Conservation (phyloP, 2,329 filamentous ascomycete genomes). For the Grosmannia serpens region DNA sequence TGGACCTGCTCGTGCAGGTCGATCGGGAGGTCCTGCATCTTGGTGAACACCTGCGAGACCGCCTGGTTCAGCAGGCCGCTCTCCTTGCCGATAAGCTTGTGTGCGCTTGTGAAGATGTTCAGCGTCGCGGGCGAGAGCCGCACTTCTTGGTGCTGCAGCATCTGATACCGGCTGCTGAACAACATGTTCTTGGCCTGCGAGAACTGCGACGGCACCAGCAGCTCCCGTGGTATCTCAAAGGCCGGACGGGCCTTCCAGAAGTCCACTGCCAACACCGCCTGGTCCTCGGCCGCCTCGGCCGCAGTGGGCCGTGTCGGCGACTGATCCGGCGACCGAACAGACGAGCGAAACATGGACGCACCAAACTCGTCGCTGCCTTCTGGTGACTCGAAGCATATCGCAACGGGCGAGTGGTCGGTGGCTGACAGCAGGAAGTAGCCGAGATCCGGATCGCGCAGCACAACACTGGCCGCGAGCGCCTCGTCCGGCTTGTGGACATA, state of each 20-base stretch:
- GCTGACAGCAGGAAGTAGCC: slow-evolving; percentile 52
- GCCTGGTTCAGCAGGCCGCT: slow-evolving; percentile 57
- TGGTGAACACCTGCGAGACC: slow-evolving; percentile 61
- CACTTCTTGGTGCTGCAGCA: slow-evolving; percentile 52
- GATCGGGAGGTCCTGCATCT: slow-evolving; percentile 54
- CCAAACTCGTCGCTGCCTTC: slow-evolving; percentile 31
- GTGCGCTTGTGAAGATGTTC: slow-evolving; percentile 59
- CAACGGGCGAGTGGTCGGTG: slow-evolving; percentile 45
- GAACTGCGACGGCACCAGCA: slow-evolving; percentile 21
- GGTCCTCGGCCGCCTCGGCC: slow-evolving; percentile 21
- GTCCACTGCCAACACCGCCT: slow-evolving; percentile 35
- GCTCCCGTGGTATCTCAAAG: slow-evolving; percentile 13
- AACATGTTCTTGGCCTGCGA: slow-evolving; percentile 34
- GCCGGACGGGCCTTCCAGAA: slow-evolving; percentile 35
- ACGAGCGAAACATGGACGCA: slow-evolving; percentile 17
- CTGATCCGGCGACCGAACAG: slow-evolving; percentile 28
- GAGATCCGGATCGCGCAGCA: slow-evolving; percentile 49
- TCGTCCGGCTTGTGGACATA: slow-evolving; percentile 39
- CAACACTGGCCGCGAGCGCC: slow-evolving; percentile 40
- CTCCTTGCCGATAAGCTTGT: slow-evolving; percentile 59
- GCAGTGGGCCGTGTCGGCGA: slow-evolving; percentile 16
- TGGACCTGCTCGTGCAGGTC: slow-evolving; percentile 58
- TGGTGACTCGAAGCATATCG: slow-evolving; percentile 47
- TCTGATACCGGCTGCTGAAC: slow-evolving; percentile 48
- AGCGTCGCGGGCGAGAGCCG: slow-evolving; percentile 60